These are phyloP conservation scores for Cladophialophora immunda DNA, from an alignment of 2,329 filamentous ascomycete genomes.

Conservation along the genomic window DNA sequence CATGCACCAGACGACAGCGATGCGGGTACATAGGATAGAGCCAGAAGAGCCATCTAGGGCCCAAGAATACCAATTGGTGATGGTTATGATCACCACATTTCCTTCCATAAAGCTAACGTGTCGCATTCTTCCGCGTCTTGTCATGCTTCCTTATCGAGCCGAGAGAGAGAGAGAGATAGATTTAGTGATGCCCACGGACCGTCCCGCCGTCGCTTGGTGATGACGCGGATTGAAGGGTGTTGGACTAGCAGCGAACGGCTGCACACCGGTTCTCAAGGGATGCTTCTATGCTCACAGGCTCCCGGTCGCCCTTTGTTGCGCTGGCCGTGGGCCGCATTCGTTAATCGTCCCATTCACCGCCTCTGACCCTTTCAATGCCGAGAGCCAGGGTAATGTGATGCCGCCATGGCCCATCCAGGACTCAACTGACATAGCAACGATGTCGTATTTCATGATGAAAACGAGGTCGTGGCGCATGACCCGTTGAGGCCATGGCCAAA, in stretches of 20 bases:
- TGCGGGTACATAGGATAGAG: background rate
- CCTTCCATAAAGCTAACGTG: background rate
- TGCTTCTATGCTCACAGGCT: background rate
- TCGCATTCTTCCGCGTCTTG: background rate
- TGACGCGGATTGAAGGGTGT: background rate
- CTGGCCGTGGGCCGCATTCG: background rate
- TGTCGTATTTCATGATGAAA: background rate
- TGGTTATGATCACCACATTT: background rate
- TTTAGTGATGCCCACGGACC: background rate
- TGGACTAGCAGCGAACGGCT: too few species aligned
- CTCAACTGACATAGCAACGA: background rate
- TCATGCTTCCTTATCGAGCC: background rate
- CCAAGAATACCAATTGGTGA: background rate
- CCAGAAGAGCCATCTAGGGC: background rate
- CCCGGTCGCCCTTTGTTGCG: background rate
- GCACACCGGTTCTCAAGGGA: background rate
- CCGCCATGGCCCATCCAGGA: background rate
- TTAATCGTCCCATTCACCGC: background rate
- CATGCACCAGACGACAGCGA: background rate
- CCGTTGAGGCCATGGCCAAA: background rate
- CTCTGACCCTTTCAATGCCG: background rate
- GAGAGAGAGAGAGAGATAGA: background rate
- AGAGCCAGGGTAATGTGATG: background rate
- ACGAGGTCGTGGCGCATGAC: background rate
- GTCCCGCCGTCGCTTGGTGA: background rate